A percentile compares a stretch with the other conserved stretches of the same genome.
Conservation (phyloP, 495 filamentous ascomycete genomes). For the Neurospora pannonica region DNA sequence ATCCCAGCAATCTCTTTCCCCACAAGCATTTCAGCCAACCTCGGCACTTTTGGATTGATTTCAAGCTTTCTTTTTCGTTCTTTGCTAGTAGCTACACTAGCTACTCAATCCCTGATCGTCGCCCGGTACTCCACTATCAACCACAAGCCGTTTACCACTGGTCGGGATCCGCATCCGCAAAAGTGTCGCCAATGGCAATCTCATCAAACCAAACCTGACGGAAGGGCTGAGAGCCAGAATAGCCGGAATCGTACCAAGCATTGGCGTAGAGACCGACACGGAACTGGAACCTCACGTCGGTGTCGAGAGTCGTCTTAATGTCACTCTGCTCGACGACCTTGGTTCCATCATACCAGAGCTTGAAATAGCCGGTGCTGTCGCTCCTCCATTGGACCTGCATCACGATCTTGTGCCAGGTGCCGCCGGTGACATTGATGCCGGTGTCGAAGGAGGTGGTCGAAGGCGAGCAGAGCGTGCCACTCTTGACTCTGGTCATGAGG, state of each 20-base stretch:
- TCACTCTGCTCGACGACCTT: conserved; percentile 37
- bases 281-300: conserved; percentile 41
- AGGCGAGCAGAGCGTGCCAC: conserved; percentile 23
- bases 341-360: conserved; percentile 41
- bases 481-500: conserved; percentile 39
- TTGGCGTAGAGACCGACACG: conserved; percentile 48
- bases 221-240: conserved; percentile 37
- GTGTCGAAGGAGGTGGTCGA: conserved; percentile 26
- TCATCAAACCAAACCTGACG: conserved; percentile 47
- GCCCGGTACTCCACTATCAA: background rate
- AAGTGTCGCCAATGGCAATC: conserved; percentile 38
- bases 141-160: conserved; percentile 1
- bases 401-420: conserved; percentile 41
- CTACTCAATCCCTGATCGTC: background rate
- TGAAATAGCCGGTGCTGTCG: conserved; percentile 38
- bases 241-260: conserved; percentile 42
- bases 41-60: background rate
- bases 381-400: conserved; percentile 42
- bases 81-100: background rate
- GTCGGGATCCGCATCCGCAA: conserved; percentile 35
- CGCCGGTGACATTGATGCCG: conserved; percentile 32
- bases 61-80: background rate
- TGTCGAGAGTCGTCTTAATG: conserved; percentile 37
- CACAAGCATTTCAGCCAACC: background rate
- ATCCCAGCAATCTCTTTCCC: background rate